These are phyloP conservation scores for Paratinospora sagittata DNA, from an alignment of 164 flowering plant genomes.

Conservation along the genomic window DNA sequence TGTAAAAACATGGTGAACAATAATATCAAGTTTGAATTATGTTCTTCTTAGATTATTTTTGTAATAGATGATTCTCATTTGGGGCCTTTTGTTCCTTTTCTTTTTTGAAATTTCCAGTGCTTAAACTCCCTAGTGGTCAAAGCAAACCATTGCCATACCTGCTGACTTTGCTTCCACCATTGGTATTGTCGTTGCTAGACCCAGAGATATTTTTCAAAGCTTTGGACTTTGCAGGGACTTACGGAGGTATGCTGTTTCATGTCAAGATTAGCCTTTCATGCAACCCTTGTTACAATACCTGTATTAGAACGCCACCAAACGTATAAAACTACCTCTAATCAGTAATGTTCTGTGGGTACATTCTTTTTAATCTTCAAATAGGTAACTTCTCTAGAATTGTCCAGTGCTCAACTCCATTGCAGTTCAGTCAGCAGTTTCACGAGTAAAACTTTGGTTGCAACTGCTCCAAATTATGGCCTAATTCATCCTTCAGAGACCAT, in stretches of 20 bases:
- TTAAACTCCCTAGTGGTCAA: conserved; percentile 72
- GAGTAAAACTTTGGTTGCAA: background rate
- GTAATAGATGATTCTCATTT: background rate
- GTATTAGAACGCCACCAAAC: too few species aligned
- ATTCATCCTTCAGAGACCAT: too few species aligned
- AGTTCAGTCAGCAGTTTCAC: too few species aligned
- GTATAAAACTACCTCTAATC: background rate
- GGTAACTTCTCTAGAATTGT: too few species aligned
- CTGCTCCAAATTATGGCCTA: too few species aligned
- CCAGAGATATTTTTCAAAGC: conserved; percentile 97
- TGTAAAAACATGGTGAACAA: background rate
- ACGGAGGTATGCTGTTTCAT: conserved; percentile 60
- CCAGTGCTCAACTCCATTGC: too few species aligned
- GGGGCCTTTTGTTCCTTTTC: background rate
- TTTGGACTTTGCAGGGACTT: conserved; percentile 97
- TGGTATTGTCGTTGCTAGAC: conserved; percentile 64
- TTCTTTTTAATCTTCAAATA: background rate
- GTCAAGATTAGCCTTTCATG: background rate
- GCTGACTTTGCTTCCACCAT: conserved; percentile 72
- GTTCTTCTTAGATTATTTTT: background rate
- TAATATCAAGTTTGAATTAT: background rate
- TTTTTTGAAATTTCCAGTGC: conserved; percentile 43
- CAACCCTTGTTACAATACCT: background rate
- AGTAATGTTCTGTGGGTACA: too few species aligned
- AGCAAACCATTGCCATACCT: conserved; percentile 65